phyloP scores from a whole-genome alignment of 2,329 filamentous ascomycete genomes.

The Parastagonospora avenae region DNA sequence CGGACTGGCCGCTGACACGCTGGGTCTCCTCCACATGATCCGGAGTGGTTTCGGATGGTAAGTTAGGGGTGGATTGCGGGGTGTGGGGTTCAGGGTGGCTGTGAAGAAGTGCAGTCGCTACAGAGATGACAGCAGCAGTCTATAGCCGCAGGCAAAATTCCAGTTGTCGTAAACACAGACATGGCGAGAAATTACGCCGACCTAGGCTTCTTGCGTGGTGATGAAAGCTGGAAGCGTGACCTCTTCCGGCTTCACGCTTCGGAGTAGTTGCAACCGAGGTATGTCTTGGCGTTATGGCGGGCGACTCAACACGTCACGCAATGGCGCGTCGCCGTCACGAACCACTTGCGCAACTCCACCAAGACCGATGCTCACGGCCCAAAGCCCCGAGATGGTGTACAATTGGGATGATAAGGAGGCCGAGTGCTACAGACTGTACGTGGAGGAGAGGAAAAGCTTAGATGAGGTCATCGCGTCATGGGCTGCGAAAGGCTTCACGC shows the following conservation, averaged over 20 bases:
- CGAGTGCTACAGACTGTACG: conserved; percentile 73
- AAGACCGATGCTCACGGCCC: background rate
- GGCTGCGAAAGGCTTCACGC: conserved; percentile 68
- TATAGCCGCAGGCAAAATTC: too few species aligned
- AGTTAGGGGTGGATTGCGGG: conserved; percentile 3
- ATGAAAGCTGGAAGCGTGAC: conserved; percentile 11
- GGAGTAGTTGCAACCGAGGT: conserved; percentile 25
- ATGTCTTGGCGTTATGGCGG: conserved; percentile 26
- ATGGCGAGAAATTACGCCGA: background rate
- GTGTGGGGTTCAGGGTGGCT: conserved; percentile 5
- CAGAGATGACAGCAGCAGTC: too few species aligned
- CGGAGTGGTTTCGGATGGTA: conserved; percentile 7
- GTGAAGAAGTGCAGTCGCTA: background rate
- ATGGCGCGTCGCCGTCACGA: conserved; percentile 4
- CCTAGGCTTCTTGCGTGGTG: background rate
- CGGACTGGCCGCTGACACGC: conserved; percentile 14
- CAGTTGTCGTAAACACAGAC: background rate
- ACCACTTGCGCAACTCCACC: conserved; percentile 25
- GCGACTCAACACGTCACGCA: conserved; percentile 18
- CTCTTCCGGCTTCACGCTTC: conserved; percentile 8
- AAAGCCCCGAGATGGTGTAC: conserved; percentile 49
- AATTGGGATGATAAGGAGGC: conserved; percentile 71
- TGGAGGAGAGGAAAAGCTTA: conserved; percentile 73
- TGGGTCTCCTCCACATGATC: conserved; percentile 3
- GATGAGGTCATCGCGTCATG: conserved; percentile 75